Conservation (phyloP, 345 rosid genomes). For the Citrus mangshanensis region DNA sequence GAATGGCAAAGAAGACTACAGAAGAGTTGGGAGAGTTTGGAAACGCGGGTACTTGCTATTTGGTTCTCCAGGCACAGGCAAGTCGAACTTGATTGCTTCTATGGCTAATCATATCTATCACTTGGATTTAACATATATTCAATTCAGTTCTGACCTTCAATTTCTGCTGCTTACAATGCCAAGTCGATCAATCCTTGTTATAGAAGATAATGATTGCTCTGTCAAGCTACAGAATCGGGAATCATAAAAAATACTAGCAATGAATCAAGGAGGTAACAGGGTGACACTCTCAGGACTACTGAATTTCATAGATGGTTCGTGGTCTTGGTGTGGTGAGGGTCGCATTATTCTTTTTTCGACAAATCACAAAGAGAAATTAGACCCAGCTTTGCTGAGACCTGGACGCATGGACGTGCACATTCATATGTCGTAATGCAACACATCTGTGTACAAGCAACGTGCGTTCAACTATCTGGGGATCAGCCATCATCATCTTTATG, state of each 20-base stretch:
- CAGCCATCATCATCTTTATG: neutral
- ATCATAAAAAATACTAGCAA: neutral
- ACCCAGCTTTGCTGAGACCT: conserved; percentile 29
- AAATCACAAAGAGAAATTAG: conserved; percentile 24
- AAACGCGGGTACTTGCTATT: neutral
- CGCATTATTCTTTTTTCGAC: conserved; percentile 29
- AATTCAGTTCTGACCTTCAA: conserved; percentile 6
- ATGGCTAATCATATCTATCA: conserved; percentile 29
- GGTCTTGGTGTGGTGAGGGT: conserved; percentile 22
- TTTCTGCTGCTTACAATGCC: conserved; percentile 15
- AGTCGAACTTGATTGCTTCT: neutral
- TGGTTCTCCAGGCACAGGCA: neutral
- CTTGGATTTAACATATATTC: conserved; percentile 19
- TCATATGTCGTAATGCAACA: neutral
- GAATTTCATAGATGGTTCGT: conserved; percentile 21
- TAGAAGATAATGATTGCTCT: conserved; percentile 31
- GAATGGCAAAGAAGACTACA: conserved; percentile 21
- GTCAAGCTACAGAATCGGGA: conserved; percentile 24
- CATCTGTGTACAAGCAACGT: neutral
- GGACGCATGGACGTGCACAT: conserved; percentile 34
- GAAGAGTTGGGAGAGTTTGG: neutral
- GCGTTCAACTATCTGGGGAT: neutral
- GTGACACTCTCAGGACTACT: neutral
- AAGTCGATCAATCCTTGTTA: conserved; percentile 22
- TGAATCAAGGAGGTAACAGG: no score